Percentiles rank a stretch among this genome's conserved stretches.
These are phyloP conservation scores for Salix exigua DNA, from an alignment of 345 rosid species.

Conservation along the genomic window DNA sequence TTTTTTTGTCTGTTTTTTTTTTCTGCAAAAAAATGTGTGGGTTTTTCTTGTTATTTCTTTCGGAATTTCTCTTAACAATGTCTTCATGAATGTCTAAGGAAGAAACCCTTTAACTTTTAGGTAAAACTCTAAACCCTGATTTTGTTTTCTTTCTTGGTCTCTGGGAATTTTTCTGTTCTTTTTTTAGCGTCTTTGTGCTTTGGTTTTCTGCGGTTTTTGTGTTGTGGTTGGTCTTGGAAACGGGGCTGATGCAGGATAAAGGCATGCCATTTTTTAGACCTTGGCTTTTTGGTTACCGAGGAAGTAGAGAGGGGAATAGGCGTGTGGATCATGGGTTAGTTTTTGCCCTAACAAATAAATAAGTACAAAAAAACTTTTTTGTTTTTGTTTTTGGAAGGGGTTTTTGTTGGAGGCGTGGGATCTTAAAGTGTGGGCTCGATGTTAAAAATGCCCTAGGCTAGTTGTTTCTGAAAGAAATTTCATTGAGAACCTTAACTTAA, in stretches of 20 bases:
- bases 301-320: background rate
- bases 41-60: background rate
- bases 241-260: background rate
- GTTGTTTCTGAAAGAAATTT: background rate
- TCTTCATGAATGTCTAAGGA: background rate
- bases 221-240: background rate
- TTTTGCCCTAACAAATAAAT: background rate
- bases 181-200: background rate
- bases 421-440: background rate
- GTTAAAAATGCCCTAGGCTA: background rate
- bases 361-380: background rate
- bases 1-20: background rate
- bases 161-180: no score
- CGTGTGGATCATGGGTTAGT: background rate
- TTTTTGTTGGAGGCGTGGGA: background rate
- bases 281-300: background rate
- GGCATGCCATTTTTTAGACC: background rate
- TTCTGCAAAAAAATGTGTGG: background rate
- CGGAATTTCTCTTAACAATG: background rate
- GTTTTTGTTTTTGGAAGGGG: background rate
- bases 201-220: background rate
- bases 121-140: background rate
- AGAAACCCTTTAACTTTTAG: background rate
- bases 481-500: background rate
- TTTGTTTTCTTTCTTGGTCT: no score